Conservation (phyloP, 306 rosid species). For the Herpetospermum pedunculosum region DNA sequence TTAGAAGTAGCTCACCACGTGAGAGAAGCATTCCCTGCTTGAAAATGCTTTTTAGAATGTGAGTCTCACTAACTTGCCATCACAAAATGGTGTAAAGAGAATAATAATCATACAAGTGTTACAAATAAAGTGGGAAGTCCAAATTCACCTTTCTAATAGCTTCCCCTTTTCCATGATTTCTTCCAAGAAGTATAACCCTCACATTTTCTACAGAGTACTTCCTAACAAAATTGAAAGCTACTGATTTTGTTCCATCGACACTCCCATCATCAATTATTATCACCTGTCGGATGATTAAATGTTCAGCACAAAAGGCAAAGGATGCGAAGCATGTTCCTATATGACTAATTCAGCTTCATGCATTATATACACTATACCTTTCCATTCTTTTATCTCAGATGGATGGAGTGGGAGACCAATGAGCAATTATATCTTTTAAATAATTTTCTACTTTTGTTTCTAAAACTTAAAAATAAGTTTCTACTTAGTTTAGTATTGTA, state of each 20-base stretch:
- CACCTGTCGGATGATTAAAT: constrained; percentile 34
- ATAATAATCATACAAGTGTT: background rate
- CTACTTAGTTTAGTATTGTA: background rate
- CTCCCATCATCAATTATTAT: constrained; percentile 89
- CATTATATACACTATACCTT: background rate
- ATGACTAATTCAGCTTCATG: background rate
- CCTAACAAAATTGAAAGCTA: constrained; percentile 77
- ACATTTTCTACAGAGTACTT: constrained; percentile 72
- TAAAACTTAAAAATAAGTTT: background rate
- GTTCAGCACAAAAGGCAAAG: background rate
- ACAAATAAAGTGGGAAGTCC: background rate
- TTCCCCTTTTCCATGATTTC: constrained; percentile 94
- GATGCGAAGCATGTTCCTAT: background rate
- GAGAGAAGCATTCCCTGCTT: constrained; percentile 99
- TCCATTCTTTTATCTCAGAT: background rate
- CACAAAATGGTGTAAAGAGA: background rate
- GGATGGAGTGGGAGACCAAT: background rate
- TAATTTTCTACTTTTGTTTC: background rate
- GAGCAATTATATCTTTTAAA: background rate
- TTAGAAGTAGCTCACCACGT: constrained; percentile 91
- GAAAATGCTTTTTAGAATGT: constrained; percentile 58
- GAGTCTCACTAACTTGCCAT: constrained; percentile 42
- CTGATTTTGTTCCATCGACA: constrained; percentile 77
- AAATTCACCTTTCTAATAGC: constrained; percentile 96
- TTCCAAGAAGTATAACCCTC: constrained; percentile 82